Conservation (phyloP, 495 filamentous ascomycete species). For the Penicillium bovifimosum region DNA sequence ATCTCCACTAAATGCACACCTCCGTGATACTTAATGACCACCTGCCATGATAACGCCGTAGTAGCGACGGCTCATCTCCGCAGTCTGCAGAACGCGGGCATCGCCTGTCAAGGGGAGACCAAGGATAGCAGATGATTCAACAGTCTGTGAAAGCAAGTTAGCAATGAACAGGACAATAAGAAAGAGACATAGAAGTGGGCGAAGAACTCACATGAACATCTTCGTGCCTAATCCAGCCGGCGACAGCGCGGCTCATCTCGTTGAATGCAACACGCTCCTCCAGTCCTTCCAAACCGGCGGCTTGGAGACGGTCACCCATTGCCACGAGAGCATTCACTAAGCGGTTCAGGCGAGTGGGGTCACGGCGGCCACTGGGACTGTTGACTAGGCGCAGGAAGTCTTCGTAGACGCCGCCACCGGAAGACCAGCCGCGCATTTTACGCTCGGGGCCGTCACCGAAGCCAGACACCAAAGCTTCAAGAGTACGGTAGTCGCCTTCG, state of each 20-base stretch:
- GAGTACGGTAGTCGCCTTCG: slow-evolving; percentile 61
- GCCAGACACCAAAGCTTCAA: slow-evolving; percentile 57
- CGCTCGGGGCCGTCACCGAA: slow-evolving; percentile 54
- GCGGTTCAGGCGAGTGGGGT: slow-evolving; percentile 46
- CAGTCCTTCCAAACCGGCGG: slow-evolving; percentile 55
- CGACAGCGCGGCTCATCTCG: slow-evolving; percentile 58
- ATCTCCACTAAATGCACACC: not conserved
- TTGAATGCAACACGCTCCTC: slow-evolving; percentile 73
- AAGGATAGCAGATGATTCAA: slow-evolving; percentile 48
- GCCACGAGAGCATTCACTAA: slow-evolving; percentile 59
- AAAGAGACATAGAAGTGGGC: not conserved
- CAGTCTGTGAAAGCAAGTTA: slow-evolving; percentile 23
- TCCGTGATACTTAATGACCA: slow-evolving; percentile 29
- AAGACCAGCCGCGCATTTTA: slow-evolving; percentile 58
- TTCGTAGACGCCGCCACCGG: slow-evolving; percentile 75
- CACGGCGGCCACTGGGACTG: slow-evolving; percentile 30
- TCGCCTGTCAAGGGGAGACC: slow-evolving; percentile 69
- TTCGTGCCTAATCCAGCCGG: slow-evolving; percentile 54
- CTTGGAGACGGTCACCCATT: slow-evolving; percentile 52
- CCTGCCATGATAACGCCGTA: slow-evolving; percentile 52
- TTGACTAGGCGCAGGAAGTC: slow-evolving; percentile 64
- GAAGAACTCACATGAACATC: slow-evolving; percentile 55
- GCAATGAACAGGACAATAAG: slow-evolving; percentile 7
- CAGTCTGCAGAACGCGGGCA: slow-evolving; percentile 59
- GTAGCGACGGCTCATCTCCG: slow-evolving; percentile 63